Conservation (phyloP, 1,139 yeast species). For the Blastobotrys raffinosifermentans region DNA sequence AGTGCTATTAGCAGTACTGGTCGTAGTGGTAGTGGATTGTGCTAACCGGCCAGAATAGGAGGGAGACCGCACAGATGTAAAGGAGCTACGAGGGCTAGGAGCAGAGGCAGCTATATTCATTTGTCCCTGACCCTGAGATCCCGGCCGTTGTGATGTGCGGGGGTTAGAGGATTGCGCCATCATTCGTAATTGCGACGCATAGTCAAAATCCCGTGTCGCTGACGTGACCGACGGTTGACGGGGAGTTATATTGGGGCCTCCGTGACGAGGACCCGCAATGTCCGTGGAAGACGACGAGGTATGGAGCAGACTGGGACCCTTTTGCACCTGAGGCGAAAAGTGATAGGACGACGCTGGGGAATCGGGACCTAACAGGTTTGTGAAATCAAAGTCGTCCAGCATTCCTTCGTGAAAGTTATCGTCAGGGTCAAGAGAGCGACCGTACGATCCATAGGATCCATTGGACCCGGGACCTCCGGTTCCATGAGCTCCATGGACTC, state of each 20-base stretch:
- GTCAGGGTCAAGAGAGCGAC: slow-evolving; percentile 2
- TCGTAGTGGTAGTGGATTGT: too few species aligned
- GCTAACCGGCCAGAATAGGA: too few species aligned
- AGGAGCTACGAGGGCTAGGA: too few species aligned
- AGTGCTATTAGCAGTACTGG: too few species aligned
- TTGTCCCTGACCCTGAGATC: too few species aligned
- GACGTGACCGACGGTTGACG: neutral
- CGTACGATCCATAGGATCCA: neutral
- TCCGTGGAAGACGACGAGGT: neutral
- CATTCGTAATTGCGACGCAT: neutral
- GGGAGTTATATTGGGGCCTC: neutral
- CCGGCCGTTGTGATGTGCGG: too few species aligned
- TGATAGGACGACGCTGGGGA: neutral
- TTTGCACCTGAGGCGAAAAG: neutral
- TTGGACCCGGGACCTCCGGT: neutral
- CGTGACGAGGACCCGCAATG: slow-evolving; percentile 2
- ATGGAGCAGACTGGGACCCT: neutral
- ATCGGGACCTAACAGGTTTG: neutral
- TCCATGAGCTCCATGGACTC: neutral
- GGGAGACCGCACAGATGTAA: too few species aligned
- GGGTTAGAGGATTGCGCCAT: slow-evolving; percentile 2
- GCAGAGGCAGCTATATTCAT: too few species aligned
- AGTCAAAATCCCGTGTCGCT: neutral
- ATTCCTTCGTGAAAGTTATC: slow-evolving; percentile 2
- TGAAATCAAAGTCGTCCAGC: slow-evolving; percentile 3